Conservation (phyloP, 2,329 filamentous ascomycete species). For the Diaporthe velutina region DNA sequence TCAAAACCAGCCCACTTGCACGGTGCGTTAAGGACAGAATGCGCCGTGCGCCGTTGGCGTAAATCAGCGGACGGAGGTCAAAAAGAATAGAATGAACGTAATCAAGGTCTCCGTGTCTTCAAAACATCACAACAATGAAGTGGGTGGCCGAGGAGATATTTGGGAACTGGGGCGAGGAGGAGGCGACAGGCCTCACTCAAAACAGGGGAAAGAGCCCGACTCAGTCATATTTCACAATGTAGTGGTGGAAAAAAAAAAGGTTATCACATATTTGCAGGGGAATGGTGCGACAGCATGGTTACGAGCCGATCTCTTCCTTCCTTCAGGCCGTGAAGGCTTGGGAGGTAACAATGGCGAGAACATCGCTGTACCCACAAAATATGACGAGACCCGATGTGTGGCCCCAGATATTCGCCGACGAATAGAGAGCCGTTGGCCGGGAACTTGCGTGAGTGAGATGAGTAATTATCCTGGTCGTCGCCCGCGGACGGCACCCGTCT, state of each 20-base stretch:
- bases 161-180: neutral
- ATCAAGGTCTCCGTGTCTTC: neutral
- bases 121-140: neutral
- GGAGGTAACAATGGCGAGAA: neutral
- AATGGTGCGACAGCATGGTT: neutral
- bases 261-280: neutral
- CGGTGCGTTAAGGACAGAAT: constrained; percentile 17
- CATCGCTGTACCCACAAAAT: neutral
- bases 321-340: neutral
- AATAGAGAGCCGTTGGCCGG: neutral
- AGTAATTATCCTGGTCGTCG: neutral
- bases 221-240: constrained; percentile 6
- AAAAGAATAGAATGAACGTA: neutral
- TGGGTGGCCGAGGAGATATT: constrained; percentile 20
- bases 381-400: neutral
- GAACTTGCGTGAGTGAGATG: neutral
- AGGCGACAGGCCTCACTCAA: neutral
- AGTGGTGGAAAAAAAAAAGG: too few species aligned
- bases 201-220: neutral
- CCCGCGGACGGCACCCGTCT: neutral
- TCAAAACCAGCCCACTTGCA: constrained; percentile 13
- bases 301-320: neutral
- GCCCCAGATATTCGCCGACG: constrained; percentile 1
- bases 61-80: neutral
- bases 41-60: neutral